phyloP scores from a whole-genome alignment of 176 grass and related monocot genomes.

The Raddia guianensis region DNA sequence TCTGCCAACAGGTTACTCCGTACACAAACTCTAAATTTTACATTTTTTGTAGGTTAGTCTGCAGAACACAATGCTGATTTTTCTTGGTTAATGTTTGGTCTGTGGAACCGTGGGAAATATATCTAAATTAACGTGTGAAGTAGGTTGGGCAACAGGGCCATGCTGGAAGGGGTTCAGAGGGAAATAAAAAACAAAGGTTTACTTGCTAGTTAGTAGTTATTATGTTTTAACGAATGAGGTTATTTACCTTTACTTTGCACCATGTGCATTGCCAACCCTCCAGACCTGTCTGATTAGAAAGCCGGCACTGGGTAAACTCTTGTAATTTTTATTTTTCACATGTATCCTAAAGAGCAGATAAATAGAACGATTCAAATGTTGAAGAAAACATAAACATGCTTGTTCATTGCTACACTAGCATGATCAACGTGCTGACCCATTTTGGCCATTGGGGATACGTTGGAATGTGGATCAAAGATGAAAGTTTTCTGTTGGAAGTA shows the following conservation, averaged over 20 bases:
- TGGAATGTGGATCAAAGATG: constrained; percentile 15
- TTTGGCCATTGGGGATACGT: neutral
- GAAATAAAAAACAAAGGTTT: neutral
- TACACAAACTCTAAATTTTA: neutral
- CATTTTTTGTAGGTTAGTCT: neutral
- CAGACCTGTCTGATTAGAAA: neutral
- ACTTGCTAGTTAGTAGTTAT: neutral
- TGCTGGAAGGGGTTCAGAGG: constrained; percentile 6
- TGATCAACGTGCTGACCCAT: neutral
- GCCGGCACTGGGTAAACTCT: neutral
- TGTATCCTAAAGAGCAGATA: neutral
- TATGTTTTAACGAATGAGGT: neutral
- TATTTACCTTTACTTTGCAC: neutral
- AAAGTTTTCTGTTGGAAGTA: neutral
- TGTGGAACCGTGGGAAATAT: neutral
- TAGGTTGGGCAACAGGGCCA: neutral
- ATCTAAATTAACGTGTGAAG: neutral
- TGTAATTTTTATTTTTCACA: neutral
- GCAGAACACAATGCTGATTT: neutral
- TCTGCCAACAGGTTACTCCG: no score
- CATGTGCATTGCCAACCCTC: neutral
- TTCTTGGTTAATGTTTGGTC: neutral
- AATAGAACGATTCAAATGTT: neutral
- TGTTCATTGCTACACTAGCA: neutral
- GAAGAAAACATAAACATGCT: constrained; percentile 14